Percentiles rank a stretch among this genome's conserved stretches.
Evolutionary conservation across 2,329 filamentous ascomycete genomes (phyloP).

Genomic region (Sporothrix sp.): DNA sequence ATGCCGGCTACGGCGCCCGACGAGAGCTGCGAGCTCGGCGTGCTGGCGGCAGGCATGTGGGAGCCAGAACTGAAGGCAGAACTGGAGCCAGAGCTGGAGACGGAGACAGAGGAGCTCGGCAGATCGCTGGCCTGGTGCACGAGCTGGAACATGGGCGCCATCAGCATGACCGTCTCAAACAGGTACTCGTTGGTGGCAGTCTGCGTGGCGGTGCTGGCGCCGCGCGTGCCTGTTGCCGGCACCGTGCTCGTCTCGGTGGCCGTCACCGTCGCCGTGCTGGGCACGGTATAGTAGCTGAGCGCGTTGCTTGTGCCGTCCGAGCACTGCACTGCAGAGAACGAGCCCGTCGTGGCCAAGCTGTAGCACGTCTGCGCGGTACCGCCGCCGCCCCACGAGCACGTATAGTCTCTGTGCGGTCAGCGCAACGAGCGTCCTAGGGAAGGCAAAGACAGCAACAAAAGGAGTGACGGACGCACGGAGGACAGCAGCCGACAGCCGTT

Average conservation of each 20-base stretch:
- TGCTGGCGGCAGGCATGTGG: not conserved
- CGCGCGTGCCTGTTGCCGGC: not conserved
- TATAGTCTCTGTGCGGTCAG: constrained; percentile 17
- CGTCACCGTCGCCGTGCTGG: constrained; percentile 15
- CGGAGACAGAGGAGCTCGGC: not conserved
- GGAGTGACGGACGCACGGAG: constrained; percentile 13
- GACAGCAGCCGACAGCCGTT: constrained; percentile 27
- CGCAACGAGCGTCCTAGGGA: not conserved
- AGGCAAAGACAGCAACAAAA: not conserved
- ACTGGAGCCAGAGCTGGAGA: not conserved
- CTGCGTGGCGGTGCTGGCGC: not conserved
- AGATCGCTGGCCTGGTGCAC: constrained; percentile 15
- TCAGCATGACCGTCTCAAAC: constrained; percentile 13
- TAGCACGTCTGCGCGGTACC: constrained; percentile 13
- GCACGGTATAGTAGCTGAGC: constrained; percentile 11
- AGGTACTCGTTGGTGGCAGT: not conserved
- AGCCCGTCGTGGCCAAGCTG: constrained; percentile 14
- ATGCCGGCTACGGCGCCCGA: constrained; percentile 8
- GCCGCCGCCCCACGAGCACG: constrained; percentile 1
- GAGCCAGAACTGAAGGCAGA: not conserved
- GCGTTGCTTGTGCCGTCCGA: constrained; percentile 16
- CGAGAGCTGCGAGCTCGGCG: not conserved
- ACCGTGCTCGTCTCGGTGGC: constrained; percentile 10
- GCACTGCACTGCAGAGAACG: constrained; percentile 19
- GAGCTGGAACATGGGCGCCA: constrained; percentile 26